A percentile compares a stretch with the other conserved stretches of the same genome.
Conservation (phyloP, 768 basidiomycete genomes). For the Lentinula boryana region DNA sequence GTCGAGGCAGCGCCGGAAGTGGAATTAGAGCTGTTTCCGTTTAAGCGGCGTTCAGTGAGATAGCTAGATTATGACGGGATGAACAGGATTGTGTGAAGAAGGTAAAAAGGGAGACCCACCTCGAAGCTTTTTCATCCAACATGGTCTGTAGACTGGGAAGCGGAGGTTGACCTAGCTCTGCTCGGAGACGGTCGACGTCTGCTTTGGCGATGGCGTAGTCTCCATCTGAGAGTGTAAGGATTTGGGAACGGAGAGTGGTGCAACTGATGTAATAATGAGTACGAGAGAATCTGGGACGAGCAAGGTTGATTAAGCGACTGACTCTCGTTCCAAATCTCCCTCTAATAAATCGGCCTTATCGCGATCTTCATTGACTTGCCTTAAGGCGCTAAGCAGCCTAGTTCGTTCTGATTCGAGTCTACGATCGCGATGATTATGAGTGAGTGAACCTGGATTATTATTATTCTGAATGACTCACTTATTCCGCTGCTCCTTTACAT, state of each 20-base stretch:
- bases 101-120: slow-evolving; percentile 26
- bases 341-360: slow-evolving; percentile 77
- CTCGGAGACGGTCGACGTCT: slow-evolving; percentile 71
- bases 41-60: slow-evolving; percentile 55
- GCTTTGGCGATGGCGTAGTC: slow-evolving; percentile 70
- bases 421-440: not conserved
- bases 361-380: slow-evolving; percentile 79
- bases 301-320: slow-evolving; percentile 12
- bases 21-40: slow-evolving; percentile 26
- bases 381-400: slow-evolving; percentile 59
- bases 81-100: slow-evolving; percentile 9
- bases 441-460: not conserved
- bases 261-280: slow-evolving; percentile 35
- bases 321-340: slow-evolving; percentile 66
- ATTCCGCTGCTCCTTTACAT: slow-evolving; percentile 79
- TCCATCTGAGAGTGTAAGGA: slow-evolving; percentile 61
- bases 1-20: slow-evolving; percentile 13
- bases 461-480: slow-evolving; percentile 41
- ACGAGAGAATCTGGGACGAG: too few species aligned
- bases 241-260: slow-evolving; percentile 59
- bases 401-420: slow-evolving; percentile 75
- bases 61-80: slow-evolving; percentile 35
- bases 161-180: slow-evolving; percentile 71
- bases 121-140: slow-evolving; percentile 62
- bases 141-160: slow-evolving; percentile 67